Evolutionary conservation across 352 stramenopile genomes (phyloP), one percentile per base, ranked within the genome.

Genomic region (Phytophthora megakarya): DNA sequence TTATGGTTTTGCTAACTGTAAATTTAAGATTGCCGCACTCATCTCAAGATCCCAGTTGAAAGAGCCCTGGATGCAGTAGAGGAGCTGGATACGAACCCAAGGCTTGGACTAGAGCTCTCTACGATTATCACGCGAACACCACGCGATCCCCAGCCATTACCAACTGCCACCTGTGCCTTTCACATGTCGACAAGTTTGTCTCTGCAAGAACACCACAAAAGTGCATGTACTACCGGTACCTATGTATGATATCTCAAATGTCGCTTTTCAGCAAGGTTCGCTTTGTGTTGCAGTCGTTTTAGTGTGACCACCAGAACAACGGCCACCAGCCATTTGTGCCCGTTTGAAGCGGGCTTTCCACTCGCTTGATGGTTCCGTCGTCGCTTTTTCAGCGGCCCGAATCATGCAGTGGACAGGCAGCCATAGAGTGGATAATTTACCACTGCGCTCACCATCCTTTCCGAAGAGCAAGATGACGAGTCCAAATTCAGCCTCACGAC

Each of bases 391-490:
- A n/a, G n/a, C n/a, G n/a, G n/a, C n/a, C n/a, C n/a, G n/a, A n/a
- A 48, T 53, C 42, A 23, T 51, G 13, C n/a, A 3, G 23, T 52
- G 63, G 63, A 67, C 56, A 71, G 48, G 46, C 28, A 55, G 32
- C 38, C 62, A 55, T 61, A 69, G 61, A 58, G 53, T 33, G n/a
- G n/a, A n/a, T n/a, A n/a, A n/a, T n/a, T 51, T 65, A 30, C 40
- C 45, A 47, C 28, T 42, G 39, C 42, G 28, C 28, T 71, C 63
- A 62, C 63, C 59, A 71, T 69, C 61, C 53, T 70, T 49, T 26
- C 37, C 46, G 35, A 30, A 62, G 51, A 21, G 26, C 32, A 40
- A 50, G 37, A 52, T 68, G 35, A 63, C 61, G 26, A 54, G 40
- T 42, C 15, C 40, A 58, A 32, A 23, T 28, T 37, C 19, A 22